These are phyloP conservation scores for Vaccinium corymbosum DNA, from an alignment of 148 eudicot genomes.

Conservation along the genomic window DNA sequence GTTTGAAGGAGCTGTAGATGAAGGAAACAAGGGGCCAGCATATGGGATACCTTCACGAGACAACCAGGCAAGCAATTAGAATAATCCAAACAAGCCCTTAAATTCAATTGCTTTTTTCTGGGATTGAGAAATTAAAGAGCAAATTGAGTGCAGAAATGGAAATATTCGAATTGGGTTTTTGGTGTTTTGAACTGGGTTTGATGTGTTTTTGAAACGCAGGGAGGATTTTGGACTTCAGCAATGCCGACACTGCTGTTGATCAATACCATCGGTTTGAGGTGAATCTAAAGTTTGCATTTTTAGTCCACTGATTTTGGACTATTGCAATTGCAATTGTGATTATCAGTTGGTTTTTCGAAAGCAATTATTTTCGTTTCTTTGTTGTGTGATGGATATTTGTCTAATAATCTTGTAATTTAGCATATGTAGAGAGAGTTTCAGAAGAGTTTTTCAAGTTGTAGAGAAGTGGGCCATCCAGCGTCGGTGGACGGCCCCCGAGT, in stretches of 20 bases:
- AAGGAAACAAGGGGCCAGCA: constrained; percentile 90
- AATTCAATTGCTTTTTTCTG: background rate
- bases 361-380: background rate
- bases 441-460: background rate
- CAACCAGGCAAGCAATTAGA: constrained; percentile 37
- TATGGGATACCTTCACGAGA: constrained; percentile 82
- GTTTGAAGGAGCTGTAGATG: constrained; percentile 97
- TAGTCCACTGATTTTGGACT: background rate
- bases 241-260: constrained; percentile 82
- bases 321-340: background rate
- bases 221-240: constrained; percentile 81
- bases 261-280: constrained; percentile 96
- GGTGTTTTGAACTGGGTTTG: background rate
- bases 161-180: background rate
- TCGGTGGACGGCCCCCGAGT: background rate
- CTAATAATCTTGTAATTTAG: background rate
- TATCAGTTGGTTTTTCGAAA: background rate
- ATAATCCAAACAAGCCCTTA: constrained; percentile 4
- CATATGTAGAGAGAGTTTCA: background rate
- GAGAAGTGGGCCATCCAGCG: background rate
- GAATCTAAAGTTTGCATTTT: background rate
- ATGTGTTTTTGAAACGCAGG: constrained; percentile 24
- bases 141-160: background rate
- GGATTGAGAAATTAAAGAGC: background rate
- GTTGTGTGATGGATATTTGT: background rate